Evolutionary conservation across 768 basidiomycete genomes (phyloP), one percentile per base, ranked within the genome.

Genomic region (Lactarius evosmus): DNA sequence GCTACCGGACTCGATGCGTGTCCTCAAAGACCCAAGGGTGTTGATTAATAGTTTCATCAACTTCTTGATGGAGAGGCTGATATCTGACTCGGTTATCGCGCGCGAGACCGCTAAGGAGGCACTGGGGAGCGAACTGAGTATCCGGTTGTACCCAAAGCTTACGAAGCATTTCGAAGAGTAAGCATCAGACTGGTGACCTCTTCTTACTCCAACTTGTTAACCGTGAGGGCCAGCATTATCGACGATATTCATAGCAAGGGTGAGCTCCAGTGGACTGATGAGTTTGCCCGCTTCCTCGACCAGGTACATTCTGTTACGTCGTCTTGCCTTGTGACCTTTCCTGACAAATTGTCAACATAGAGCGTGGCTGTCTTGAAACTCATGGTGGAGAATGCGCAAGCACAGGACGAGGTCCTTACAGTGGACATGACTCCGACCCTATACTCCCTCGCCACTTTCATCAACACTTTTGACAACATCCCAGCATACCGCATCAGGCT

Each of bases 81-180:
- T 89, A 19, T 76, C 79, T n/a, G 82, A 85, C 14, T 82, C 83
- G 56, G 78, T 85, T 7, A 79, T 83, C 50, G 82, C 89, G 38
- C 84, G 93, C n/a, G 90, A 96, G 69, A 79, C 85, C 12, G 89
- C 89, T 2, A 82, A 85, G 67, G 92, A 93, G 60, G 91, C 92
- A 0, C 74, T 97, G 19, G 92, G 93, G 2, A 78, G 79, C 16
- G 94, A 97, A 69, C 78, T 95, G 22, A 87, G 85, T 65, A 85
- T 87, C 30, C 79, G 82, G 52, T 75, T 92, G 53, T 89, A 91
- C 69, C 77, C 82, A 25, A 81, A 80, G 62, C 75, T 95, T 33
- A 78, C 95, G 56, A 84, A 80, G 66, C 83, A 86, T 63, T 78
- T 96, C 61, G 88, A 91, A 58, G 82, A 83, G 93, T 94, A 73